A percentile compares a stretch with the other conserved stretches of the same genome.
phyloP scores from a whole-genome alignment of 108 stramenopile species.

The Fragilaria crotonensis region DNA sequence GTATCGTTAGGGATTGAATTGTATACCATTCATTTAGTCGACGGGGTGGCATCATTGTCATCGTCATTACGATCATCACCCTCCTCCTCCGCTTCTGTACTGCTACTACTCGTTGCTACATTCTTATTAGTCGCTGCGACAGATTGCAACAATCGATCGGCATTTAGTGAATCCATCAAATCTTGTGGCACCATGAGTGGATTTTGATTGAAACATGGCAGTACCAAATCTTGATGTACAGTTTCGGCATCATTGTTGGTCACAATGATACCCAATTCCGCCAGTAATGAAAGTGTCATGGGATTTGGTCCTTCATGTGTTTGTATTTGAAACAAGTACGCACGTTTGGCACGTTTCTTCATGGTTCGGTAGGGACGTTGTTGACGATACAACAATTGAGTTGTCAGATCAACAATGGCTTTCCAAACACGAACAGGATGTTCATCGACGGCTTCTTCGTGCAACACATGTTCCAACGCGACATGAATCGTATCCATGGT shows the following conservation, averaged over 20 bases:
- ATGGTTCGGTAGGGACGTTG: constrained; percentile 28
- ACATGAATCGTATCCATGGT: background rate
- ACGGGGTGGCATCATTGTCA: too few relatives aligned
- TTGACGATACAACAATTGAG: background rate
- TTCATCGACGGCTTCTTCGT: too few relatives aligned
- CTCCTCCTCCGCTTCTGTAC: too few relatives aligned
- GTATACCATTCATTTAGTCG: too few relatives aligned
- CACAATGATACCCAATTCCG: background rate
- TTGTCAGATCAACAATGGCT: background rate
- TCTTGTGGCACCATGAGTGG: too few relatives aligned
- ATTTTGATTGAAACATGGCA: too few relatives aligned
- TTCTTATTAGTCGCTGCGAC: too few relatives aligned
- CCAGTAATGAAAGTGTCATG: constrained; percentile 7
- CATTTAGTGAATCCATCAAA: too few relatives aligned
- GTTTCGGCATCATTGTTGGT: background rate
- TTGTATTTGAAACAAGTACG: constrained; percentile 21
- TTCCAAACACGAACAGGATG: background rate
- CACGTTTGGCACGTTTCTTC: constrained; percentile 32
- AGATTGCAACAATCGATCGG: too few relatives aligned
- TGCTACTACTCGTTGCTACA: too few relatives aligned
- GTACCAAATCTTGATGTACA: background rate
- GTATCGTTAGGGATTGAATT: too few relatives aligned
- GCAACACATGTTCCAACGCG: background rate
- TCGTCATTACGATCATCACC: too few relatives aligned
- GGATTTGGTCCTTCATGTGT: constrained; percentile 21